phyloP scores from a whole-genome alignment of 2,329 filamentous ascomycete species.

The Nemania sp. region DNA sequence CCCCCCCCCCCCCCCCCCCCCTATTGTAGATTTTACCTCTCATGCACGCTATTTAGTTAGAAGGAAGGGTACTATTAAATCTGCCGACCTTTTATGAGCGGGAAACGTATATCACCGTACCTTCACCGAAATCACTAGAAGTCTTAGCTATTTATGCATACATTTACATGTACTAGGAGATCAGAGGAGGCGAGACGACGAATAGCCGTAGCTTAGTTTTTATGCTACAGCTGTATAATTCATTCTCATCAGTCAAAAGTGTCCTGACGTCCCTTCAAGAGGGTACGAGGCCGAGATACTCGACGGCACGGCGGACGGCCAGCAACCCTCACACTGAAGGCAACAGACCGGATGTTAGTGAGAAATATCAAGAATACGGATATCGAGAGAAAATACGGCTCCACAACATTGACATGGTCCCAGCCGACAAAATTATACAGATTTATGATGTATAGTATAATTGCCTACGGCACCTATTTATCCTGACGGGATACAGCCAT shows the following conservation, averaged over 20 bases:
- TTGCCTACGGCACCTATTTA: not conserved
- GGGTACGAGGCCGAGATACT: conserved; percentile 66
- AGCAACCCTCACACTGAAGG: conserved; percentile 59
- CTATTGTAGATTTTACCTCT: not conserved
- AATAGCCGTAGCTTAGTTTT: not conserved
- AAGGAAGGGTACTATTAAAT: no score
- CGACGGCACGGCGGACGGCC: conserved; percentile 58
- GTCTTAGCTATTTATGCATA: no score
- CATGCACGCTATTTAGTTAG: not conserved
- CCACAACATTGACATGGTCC: conserved; percentile 57
- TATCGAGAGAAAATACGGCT: conserved; percentile 65
- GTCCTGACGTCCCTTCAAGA: conserved; percentile 67
- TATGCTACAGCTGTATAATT: not conserved
- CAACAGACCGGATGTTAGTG: conserved; percentile 55
- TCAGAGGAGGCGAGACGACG: no score
- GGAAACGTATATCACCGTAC: no score
- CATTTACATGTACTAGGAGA: no score
- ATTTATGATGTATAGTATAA: no score
- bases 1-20: no score
- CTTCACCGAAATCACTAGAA: no score
- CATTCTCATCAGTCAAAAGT: conserved; percentile 50
- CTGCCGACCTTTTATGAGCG: no score
- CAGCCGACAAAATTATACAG: no score
- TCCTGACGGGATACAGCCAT: not conserved
- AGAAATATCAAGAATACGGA: conserved; percentile 62